phyloP scores from a whole-genome alignment of 2,329 filamentous ascomycete species.

The Penicillium sp. region DNA sequence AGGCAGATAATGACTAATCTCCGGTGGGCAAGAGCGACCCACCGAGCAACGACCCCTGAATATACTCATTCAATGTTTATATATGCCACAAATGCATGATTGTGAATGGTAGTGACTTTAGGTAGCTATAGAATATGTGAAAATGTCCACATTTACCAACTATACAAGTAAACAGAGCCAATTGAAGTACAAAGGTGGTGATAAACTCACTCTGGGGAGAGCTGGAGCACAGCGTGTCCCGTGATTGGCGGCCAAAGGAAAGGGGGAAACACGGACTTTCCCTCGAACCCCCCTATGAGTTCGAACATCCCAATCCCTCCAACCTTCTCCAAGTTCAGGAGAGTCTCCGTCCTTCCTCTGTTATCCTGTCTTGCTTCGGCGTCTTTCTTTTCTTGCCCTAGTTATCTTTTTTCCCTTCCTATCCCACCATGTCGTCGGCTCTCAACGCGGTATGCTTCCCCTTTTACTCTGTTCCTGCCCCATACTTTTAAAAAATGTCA shows the following conservation, averaged over 20 bases:
- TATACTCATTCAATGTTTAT: not conserved
- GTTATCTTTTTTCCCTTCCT: conserved; percentile 19
- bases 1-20: conserved; percentile 16
- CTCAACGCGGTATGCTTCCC: conserved; percentile 49
- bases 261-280: conserved; percentile 31
- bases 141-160: not conserved
- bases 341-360: conserved; percentile 24
- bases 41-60: conserved; percentile 26
- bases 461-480: conserved; percentile 23
- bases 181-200: conserved; percentile 5
- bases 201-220: conserved; percentile 6
- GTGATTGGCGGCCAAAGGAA: conserved; percentile 29
- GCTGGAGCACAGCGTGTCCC: conserved; percentile 18
- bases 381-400: conserved; percentile 18
- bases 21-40: conserved; percentile 26
- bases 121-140: not conserved
- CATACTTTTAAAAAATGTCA: conserved; percentile 18
- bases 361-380: conserved; percentile 17
- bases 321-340: conserved; percentile 24
- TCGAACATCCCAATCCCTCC: not conserved
- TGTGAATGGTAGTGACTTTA: not conserved
- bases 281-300: conserved; percentile 15
- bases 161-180: not conserved
- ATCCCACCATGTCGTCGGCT: conserved; percentile 50
- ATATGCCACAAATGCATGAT: not conserved